phyloP scores from a whole-genome alignment of 345 rosid genomes.

The Populus deltoides region DNA sequence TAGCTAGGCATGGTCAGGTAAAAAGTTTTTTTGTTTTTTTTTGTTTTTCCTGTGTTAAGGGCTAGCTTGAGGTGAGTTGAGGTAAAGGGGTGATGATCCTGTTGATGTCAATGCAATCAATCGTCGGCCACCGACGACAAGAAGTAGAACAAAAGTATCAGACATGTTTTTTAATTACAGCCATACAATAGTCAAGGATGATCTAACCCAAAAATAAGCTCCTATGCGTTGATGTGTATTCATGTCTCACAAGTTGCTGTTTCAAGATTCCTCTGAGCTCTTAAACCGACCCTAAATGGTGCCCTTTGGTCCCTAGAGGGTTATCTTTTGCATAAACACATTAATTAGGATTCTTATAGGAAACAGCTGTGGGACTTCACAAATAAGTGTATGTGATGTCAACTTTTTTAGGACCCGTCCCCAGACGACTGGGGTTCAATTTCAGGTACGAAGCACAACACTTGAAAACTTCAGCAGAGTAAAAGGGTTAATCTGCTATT shows the following conservation, averaged over 20 bases:
- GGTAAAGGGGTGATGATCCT: background rate
- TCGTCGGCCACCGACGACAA: constrained; percentile 8
- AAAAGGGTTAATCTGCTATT: background rate
- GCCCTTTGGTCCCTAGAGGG: background rate
- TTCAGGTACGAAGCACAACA: background rate
- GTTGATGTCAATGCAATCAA: background rate
- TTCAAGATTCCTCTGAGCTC: background rate
- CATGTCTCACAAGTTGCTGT: background rate
- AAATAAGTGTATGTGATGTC: background rate
- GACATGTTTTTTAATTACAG: background rate
- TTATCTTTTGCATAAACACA: background rate
- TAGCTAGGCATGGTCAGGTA: background rate
- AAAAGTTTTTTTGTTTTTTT: background rate
- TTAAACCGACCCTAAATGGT: background rate
- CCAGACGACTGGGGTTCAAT: background rate
- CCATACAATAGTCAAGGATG: constrained; percentile 2
- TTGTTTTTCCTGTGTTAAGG: background rate
- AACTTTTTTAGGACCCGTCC: constrained; percentile 3
- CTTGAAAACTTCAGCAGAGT: background rate
- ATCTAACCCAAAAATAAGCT: constrained; percentile 9
- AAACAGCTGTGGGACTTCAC: constrained; percentile 7
- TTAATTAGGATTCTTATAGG: background rate
- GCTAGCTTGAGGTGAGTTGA: background rate
- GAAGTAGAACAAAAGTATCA: background rate
- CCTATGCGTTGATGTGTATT: background rate